Base-by-base conservation (phyloP, 306 rosid species). In the Quercus dentata region DNA sequence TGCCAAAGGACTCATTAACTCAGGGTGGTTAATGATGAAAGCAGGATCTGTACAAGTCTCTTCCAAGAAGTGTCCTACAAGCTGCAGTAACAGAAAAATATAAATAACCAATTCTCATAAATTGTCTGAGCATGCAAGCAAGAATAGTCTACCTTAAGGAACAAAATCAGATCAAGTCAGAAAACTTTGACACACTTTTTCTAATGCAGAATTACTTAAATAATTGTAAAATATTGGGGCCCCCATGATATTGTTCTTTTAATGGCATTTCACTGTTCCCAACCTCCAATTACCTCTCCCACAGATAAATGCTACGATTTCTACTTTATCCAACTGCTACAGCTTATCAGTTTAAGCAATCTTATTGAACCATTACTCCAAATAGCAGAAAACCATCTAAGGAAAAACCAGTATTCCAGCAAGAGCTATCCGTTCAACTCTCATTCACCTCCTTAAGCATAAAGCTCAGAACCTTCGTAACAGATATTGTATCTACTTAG, bases 1-100 rank as follows among this genome's bases (percentile, higher is more conserved):
- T 2, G 99, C 99, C 84, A 95, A 80, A 62, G 96, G 99, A 84
- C 99, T 95, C 98, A 90, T 92, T 73, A 95, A 84, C 90, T 95
- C 93, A 0, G 99, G 99, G 82, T 90, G 98, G 81, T 95, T 93
- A 33, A 90, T 92, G 79, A 95, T 92, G 74, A 87, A 95, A 68
- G 97, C 68, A 14, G 98, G 98, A 84, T 92, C 90, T 10, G 93
- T 93, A 76, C 99, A 95, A 0, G 81, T 90, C 86, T 89, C 98
- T 74, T 95, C 99, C 86, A 95, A 81, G 80, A 90, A 91, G 91
- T 95, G 96, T 35, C 96, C 99, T 82, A 92, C 99, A 84, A 95
- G 99, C 99, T 95, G 94, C 86, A 87, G 63, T 25, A 69, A 52
- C 33, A 81, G 17, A 71, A 76, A 71, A 73, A 54, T 30, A 76